Base-by-base conservation (phyloP, 768 basidiomycete species). In the Mycena latifolia region DNA sequence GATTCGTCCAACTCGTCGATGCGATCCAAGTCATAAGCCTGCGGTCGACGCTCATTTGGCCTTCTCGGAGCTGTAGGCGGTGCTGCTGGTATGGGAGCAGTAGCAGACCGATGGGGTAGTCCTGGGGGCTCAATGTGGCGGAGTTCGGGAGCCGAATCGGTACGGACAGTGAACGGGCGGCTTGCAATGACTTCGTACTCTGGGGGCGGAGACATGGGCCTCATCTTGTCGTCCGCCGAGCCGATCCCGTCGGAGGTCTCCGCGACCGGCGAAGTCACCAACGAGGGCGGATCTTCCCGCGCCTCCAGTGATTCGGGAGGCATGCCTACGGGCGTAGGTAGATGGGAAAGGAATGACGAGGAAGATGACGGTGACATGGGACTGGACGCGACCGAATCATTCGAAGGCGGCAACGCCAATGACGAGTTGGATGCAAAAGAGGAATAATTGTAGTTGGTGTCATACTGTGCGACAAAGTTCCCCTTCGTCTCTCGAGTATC, bases 1-100 rank as follows among this genome's bases (percentile, higher is more conserved):
- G 87, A 86, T 74, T 92, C 91, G 74, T 94, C 93, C 35, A 94
- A 77, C 75, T 92, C 90, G 73, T 94, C 92, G 66, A 94, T 90
- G 31, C 84, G 82, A 78, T 93, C 92, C 55, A 93, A 81, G 60
- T 81, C 81, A 53, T 65, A 54, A 5, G 64, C 53, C 35, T 57
- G 64, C 35, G 24, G 60, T 8, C 55, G 43, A 27, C 61, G 55
- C 31, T 52, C 54, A 37, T 46, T 57, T 11, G 31, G 25, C 12
- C 55, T 61, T 54, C 53, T 46, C 24, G 51, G 29, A 20, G 29
- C 55, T 24, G 52, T 2, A 2, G 52, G 20, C 15, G 47, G 15
- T 22, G 54, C 29, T 39, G 50, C n/a, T 14, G 63, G 43, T 10
- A 59, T 60, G 35, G 67, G 63, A 28, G 60, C 55, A 0, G 67